Base-by-base conservation (phyloP, 2,329 filamentous ascomycete species). In the Neofusicoccum kwambonambiense region DNA sequence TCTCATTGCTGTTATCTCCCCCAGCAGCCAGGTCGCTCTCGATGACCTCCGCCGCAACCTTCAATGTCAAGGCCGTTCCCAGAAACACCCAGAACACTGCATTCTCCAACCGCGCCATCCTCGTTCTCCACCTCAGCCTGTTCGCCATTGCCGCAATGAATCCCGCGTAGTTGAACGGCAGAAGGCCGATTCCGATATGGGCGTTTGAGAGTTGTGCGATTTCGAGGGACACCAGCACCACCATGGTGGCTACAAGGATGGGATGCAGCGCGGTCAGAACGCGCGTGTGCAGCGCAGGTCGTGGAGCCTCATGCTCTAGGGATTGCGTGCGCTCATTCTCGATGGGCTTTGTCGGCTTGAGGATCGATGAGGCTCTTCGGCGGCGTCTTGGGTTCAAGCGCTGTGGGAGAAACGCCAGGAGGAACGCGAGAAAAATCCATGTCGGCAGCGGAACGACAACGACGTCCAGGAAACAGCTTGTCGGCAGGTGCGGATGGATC, bases 381-480 rank as follows among this genome's bases (percentile, higher is more conserved):
- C 12, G 41, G 15, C 42, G 56, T 17, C 2, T 27, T n/a, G 58
- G 58, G 11, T 62, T 31, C 1, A 62, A 22, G 13, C 52, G 62
- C 37, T 62, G 54, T 15, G 67, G 37, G 60, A 72, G 64, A 45
- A 76, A 69, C 42, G 69, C 27, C 1, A 71, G 67, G 37, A 76
- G 66, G 47, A 70, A 49, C 27, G 67, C 9, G 19, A 78, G 64
- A 42, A 75, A 72, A 34, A 75, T 52, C 73, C 72, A 78, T 3
- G 70, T 71, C 11, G 74, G 74, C 45, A 77, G 70, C n/a, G 76
- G 75, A 42, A 76, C 68, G 42, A 78, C 69, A 64, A 78, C 70
- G 1, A 68, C 71, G 54, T 77, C 75, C 57, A 69, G 67, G 69
- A 77, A 77, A 70, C 76, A 78, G 68, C 75, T 70, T 64, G 76